Percentiles rank a stretch among this genome's conserved stretches.
Evolutionary conservation across 371 early-diverging fungal genomes (phyloP).

Genomic region (Circinella minor): DNA sequence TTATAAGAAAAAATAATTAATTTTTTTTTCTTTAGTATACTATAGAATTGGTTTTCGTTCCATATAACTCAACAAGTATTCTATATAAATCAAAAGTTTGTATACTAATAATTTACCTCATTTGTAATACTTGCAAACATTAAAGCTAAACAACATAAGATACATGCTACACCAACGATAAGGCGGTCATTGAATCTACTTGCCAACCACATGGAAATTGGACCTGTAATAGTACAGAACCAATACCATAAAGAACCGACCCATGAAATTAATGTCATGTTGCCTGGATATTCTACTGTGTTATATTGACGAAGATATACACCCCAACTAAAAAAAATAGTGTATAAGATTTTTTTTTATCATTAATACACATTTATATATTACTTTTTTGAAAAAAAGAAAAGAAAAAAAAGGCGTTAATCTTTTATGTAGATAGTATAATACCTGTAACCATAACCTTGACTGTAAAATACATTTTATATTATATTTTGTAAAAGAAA

Average conservation of each 20-base stretch:
- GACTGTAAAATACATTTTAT: constrained; percentile 17
- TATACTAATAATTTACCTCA: constrained; percentile 7
- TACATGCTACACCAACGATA: constrained; percentile 22
- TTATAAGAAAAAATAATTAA: not conserved
- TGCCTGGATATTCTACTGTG: constrained; percentile 30
- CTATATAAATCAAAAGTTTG: not conserved
- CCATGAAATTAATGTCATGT: constrained; percentile 40
- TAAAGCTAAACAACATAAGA: constrained; percentile 54
- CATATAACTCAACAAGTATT: not conserved
- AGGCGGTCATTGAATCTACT: constrained; percentile 23
- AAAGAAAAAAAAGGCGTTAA: too few relatives aligned
- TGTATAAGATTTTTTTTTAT: constrained; percentile 13
- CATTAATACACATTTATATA: too few relatives aligned
- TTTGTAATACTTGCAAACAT: constrained; percentile 27
- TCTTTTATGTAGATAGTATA: too few relatives aligned
- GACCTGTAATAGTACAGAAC: constrained; percentile 38
- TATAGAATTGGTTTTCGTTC: too few relatives aligned
- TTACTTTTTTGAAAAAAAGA: too few relatives aligned
- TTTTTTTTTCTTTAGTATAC: not conserved
- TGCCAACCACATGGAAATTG: constrained; percentile 49
- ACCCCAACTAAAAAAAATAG: constrained; percentile 31
- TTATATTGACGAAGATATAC: constrained; percentile 38
- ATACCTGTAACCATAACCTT: constrained; percentile 32
- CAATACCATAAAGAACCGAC: constrained; percentile 46
- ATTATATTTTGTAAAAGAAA: too few relatives aligned